Percentiles rank a stretch among this genome's conserved stretches.
phyloP scores from a whole-genome alignment of 345 rosid genomes.

The Aegle marmelos region DNA sequence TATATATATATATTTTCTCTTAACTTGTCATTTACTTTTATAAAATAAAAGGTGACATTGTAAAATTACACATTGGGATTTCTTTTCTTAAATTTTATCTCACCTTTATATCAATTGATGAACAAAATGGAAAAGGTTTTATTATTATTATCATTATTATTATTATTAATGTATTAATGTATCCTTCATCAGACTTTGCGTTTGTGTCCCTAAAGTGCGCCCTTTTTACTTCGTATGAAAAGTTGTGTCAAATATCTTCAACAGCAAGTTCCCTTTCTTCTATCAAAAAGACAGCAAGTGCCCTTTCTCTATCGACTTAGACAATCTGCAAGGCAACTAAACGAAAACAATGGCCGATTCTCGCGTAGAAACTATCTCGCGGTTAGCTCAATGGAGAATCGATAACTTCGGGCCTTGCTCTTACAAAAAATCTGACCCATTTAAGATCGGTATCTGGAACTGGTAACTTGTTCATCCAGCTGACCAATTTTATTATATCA shows the following conservation, averaged over 20 bases:
- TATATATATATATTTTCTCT: no score
- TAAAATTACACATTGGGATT: no score
- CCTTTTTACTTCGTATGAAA: background rate
- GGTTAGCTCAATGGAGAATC: constrained; percentile 93
- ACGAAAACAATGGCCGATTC: constrained; percentile 57
- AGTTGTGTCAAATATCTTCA: background rate
- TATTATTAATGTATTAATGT: no score
- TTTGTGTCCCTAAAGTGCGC: background rate
- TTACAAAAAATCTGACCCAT: constrained; percentile 82
- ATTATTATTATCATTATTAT: no score
- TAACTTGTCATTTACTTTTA: no score
- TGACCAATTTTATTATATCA: background rate
- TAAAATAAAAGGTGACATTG: no score
- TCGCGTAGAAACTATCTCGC: constrained; percentile 83
- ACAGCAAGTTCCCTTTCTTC: background rate
- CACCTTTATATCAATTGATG: no score
- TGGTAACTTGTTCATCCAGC: constrained; percentile 38
- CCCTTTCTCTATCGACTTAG: background rate
- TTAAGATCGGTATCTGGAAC: constrained; percentile 93
- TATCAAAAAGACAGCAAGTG: no score
- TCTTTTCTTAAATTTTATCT: no score
- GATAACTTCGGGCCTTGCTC: constrained; percentile 76
- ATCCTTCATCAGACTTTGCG: background rate
- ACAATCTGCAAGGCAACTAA: background rate
- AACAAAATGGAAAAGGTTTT: no score